phyloP scores from a whole-genome alignment of 495 filamentous ascomycete species.

The Neurospora discreta region DNA sequence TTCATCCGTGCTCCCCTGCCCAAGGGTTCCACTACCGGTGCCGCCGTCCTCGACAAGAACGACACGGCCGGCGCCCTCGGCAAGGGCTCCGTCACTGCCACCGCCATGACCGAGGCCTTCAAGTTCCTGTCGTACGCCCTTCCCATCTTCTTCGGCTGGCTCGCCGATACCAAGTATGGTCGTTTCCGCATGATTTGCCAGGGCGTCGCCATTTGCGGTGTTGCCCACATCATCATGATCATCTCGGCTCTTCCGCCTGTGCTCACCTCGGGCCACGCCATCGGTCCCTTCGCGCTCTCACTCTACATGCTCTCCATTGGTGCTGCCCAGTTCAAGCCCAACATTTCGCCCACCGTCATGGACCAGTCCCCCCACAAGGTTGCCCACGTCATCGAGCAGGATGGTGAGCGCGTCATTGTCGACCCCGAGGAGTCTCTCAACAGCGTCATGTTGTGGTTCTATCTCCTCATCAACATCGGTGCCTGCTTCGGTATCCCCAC shows the following conservation, averaged over 20 bases:
- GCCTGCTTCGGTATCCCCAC: conserved; percentile 44
- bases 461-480: conserved; percentile 69
- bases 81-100: conserved; percentile 46
- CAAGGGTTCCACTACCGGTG: conserved; percentile 48
- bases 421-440: conserved; percentile 66
- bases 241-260: conserved; percentile 46
- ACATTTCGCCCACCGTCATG: conserved; percentile 53
- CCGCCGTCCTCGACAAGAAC: conserved; percentile 37
- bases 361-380: conserved; percentile 54
- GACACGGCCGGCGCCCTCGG: conserved; percentile 48
- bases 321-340: conserved; percentile 54
- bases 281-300: conserved; percentile 45
- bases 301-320: conserved; percentile 47
- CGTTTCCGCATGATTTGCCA: conserved; percentile 50
- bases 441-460: conserved; percentile 54
- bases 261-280: conserved; percentile 42
- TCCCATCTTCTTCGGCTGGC: conserved; percentile 49
- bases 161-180: conserved; percentile 46
- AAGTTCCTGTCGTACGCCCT: conserved; percentile 45
- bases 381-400: conserved; percentile 49
- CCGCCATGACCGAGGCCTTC: conserved; percentile 45
- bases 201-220: conserved; percentile 46
- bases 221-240: conserved; percentile 53
- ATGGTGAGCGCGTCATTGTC: conserved; percentile 63
- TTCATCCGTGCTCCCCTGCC: conserved; percentile 43